phyloP scores from a whole-genome alignment of 2,329 filamentous ascomycete species.

The Stagonosporopsis tanaceti region DNA sequence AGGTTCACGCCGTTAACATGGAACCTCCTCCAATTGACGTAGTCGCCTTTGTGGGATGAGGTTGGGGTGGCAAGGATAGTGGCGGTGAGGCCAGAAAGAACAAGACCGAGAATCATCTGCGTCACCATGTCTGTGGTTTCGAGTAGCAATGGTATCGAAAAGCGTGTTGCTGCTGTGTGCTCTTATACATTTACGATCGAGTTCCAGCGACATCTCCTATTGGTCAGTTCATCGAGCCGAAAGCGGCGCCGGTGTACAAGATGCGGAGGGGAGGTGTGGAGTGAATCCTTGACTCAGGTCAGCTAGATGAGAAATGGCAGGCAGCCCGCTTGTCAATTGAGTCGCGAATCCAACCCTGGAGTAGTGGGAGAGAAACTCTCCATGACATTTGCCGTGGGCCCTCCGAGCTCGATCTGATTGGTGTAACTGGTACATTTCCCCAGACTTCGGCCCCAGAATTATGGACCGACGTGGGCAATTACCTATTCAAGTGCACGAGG shows the following conservation, averaged over 20 bases:
- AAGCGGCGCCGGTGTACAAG: neutral
- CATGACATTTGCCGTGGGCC: neutral
- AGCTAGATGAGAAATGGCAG: neutral
- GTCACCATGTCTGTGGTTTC: neutral
- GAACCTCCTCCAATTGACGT: constrained; percentile 28
- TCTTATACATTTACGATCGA: constrained; percentile 1
- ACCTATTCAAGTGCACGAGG: neutral
- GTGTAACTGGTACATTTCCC: neutral
- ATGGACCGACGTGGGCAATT: neutral
- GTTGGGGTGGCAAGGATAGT: constrained; percentile 3
- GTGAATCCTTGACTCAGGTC: neutral
- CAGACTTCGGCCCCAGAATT: constrained; percentile 15
- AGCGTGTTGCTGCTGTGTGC: neutral
- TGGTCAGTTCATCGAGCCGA: neutral
- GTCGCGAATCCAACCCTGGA: neutral
- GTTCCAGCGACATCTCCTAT: neutral
- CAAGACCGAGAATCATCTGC: neutral
- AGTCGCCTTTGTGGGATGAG: constrained; percentile 6
- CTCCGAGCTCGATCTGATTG: neutral
- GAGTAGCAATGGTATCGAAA: neutral
- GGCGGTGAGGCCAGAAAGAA: constrained; percentile 1
- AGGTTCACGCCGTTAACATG: constrained; percentile 37
- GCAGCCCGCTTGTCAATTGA: neutral
- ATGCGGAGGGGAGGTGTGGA: neutral
- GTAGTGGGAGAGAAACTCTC: neutral